A percentile compares a stretch with the other conserved stretches of the same genome.
These are phyloP conservation scores for Fusarium praegraminearum DNA, from an alignment of 2,329 filamentous ascomycete genomes.

Conservation along the genomic window DNA sequence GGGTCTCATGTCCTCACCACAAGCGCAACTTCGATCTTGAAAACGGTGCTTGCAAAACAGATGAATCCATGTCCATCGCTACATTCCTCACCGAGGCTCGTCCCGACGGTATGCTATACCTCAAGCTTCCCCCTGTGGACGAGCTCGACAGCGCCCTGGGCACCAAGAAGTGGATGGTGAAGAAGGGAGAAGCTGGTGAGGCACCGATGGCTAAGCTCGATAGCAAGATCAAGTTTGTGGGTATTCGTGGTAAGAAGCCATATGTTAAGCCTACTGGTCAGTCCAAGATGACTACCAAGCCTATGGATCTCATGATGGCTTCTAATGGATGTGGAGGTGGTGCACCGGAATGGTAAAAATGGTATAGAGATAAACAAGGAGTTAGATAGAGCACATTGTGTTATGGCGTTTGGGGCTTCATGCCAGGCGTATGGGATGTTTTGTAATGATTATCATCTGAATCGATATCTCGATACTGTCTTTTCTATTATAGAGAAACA, in stretches of 20 bases:
- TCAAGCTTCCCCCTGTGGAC: constrained; percentile 82
- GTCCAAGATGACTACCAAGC: constrained; percentile 52
- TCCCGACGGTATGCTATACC: constrained; percentile 79
- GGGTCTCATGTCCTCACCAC: constrained; percentile 88
- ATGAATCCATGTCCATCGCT: constrained; percentile 80
- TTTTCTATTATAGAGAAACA: neutral
- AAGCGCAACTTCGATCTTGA: constrained; percentile 89
- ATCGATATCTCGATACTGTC: neutral
- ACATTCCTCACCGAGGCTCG: constrained; percentile 83
- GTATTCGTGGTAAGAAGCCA: constrained; percentile 58
- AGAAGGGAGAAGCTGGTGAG: constrained; percentile 71
- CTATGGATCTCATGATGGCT: constrained; percentile 55
- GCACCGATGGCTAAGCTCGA: constrained; percentile 60
- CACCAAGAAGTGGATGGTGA: constrained; percentile 82
- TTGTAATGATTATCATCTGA: neutral
- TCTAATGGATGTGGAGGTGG: constrained; percentile 55
- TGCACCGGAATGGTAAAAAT: constrained; percentile 60
- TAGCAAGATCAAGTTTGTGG: constrained; percentile 59
- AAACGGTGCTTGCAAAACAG: constrained; percentile 79
- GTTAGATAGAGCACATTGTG: neutral
- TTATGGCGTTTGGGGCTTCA: constrained; percentile 22
- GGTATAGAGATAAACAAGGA: constrained; percentile 4
- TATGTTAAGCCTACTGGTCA: constrained; percentile 53
- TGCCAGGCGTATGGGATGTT: neutral
- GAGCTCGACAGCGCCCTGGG: constrained; percentile 85